Conservation (phyloP, 2,329 filamentous ascomycete genomes). For the Aspergillus intermedius region DNA sequence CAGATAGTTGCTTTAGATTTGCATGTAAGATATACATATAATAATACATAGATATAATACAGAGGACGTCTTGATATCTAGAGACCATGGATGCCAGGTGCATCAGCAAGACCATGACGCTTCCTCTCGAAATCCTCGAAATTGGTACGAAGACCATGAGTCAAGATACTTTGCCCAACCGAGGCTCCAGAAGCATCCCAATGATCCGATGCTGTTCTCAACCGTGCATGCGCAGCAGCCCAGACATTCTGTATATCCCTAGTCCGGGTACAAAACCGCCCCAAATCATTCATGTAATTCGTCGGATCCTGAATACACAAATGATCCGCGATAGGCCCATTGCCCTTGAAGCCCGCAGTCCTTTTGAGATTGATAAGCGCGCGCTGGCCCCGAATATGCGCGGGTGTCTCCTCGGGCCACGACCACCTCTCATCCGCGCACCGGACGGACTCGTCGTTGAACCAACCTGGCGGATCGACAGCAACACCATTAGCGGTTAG, state of each 20-base stretch:
- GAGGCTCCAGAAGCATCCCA: constrained; percentile 16
- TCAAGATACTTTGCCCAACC: constrained; percentile 16
- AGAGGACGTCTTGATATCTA: neutral
- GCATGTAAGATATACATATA: neutral
- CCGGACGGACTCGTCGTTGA: constrained; percentile 22
- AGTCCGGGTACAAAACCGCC: constrained; percentile 43
- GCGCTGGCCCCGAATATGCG: constrained; percentile 33
- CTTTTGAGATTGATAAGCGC: constrained; percentile 30
- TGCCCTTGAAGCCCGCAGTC: constrained; percentile 26
- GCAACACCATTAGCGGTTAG: constrained; percentile 44
- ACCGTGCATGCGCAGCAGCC: constrained; percentile 17
- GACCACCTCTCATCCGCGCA: constrained; percentile 8
- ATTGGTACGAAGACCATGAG: constrained; percentile 20
- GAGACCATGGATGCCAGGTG: neutral
- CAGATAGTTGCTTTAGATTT: neutral
- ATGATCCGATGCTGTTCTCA: constrained; percentile 16
- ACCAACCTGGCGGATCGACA: constrained; percentile 41
- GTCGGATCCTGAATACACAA: constrained; percentile 56
- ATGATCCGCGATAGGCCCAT: constrained; percentile 25
- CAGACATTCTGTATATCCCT: constrained; percentile 46
- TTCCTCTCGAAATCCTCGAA: constrained; percentile 21
- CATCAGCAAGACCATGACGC: constrained; percentile 7
- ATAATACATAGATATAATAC: neutral
- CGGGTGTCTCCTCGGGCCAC: constrained; percentile 10
- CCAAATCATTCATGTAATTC: constrained; percentile 52